Evolutionary conservation across 306 rosid genomes (phyloP).

Genomic region (Morella rubra): DNA sequence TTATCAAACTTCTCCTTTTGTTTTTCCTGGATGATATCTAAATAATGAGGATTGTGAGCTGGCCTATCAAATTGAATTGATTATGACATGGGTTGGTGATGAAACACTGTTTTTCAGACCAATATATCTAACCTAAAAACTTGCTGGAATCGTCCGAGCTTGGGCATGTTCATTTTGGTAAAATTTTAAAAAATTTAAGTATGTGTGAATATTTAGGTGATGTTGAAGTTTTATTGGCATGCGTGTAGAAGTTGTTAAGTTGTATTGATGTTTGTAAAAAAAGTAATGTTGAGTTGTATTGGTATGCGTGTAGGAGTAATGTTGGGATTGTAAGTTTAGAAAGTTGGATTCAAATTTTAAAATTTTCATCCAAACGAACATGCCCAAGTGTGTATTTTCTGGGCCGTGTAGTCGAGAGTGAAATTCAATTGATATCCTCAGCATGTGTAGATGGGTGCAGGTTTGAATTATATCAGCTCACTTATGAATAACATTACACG

Average conservation of each 20-base stretch:
- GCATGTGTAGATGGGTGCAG: not conserved
- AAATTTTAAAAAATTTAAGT: too few species aligned
- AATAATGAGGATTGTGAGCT: not conserved
- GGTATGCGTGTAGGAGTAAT: too few species aligned
- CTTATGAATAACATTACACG: not conserved
- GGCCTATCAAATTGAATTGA: not conserved
- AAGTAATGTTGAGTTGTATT: too few species aligned
- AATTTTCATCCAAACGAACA: too few species aligned
- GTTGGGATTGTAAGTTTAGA: too few species aligned
- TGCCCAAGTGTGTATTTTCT: not conserved
- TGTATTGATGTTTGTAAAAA: too few species aligned
- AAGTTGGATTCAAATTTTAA: too few species aligned
- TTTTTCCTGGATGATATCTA: slow-evolving; percentile 3
- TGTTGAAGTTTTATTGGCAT: too few species aligned
- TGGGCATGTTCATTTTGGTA: too few species aligned
- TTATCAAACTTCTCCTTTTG: slow-evolving; percentile 27
- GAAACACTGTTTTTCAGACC: slow-evolving; percentile 16
- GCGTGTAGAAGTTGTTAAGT: too few species aligned
- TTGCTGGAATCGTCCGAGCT: slow-evolving; percentile 1
- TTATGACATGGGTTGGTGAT: slow-evolving; percentile 19
- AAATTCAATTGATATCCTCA: not conserved
- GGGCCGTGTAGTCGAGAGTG: not conserved
- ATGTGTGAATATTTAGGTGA: too few species aligned
- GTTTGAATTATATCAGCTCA: not conserved
- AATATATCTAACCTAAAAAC: slow-evolving; percentile 9